A percentile compares a stretch with the other conserved stretches of the same genome.
These are phyloP conservation scores for Amauroascus niger DNA, from an alignment of 2,329 filamentous ascomycete species.

Conservation along the genomic window DNA sequence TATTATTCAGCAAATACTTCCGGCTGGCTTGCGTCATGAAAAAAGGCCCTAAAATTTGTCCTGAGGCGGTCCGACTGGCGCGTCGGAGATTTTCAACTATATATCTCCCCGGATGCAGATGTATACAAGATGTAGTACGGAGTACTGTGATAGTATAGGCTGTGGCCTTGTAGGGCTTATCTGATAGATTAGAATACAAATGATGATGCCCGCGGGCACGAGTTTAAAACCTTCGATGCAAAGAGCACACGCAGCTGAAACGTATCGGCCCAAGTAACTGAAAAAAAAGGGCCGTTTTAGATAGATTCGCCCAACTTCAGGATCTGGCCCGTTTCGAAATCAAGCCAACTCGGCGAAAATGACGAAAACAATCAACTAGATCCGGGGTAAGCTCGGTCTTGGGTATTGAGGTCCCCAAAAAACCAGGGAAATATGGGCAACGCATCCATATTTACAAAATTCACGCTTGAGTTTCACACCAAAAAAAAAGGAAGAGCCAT, in stretches of 20 bases:
- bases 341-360: not conserved
- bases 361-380: not conserved
- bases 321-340: slow-evolving; percentile 5
- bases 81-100: not conserved
- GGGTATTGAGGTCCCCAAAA: not conserved
- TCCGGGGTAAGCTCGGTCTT: not conserved
- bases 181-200: not conserved
- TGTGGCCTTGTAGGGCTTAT: not conserved
- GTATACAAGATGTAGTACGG: too few relatives aligned
- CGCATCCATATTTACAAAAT: slow-evolving; percentile 1
- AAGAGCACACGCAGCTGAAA: not conserved
- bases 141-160: too few relatives aligned
- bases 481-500: not conserved
- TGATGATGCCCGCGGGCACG: not conserved
- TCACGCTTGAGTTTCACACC: not conserved
- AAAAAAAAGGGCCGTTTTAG: not conserved
- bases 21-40: too few relatives aligned
- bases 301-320: not conserved
- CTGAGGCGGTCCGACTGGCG: too few relatives aligned
- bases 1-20: not conserved
- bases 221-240: not conserved
- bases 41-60: too few relatives aligned
- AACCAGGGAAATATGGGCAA: not conserved
- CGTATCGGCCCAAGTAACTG: not conserved
- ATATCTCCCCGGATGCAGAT: not conserved